phyloP scores from a whole-genome alignment of 257 asterid genomes.

The Scutellaria barbata region DNA sequence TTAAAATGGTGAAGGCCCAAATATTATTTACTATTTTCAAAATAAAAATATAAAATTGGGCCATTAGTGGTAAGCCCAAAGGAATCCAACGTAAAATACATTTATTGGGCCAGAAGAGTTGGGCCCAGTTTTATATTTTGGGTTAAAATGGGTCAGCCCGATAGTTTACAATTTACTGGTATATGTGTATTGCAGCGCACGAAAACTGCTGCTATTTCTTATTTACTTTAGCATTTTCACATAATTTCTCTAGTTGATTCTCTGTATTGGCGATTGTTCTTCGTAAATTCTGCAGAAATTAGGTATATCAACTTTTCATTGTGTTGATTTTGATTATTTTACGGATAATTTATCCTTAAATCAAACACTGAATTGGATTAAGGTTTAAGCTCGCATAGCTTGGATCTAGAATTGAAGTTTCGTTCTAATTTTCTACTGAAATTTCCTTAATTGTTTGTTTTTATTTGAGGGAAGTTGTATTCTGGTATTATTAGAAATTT shows the following conservation, averaged over 20 bases:
- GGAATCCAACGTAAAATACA: not conserved
- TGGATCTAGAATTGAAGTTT: conserved; percentile 4
- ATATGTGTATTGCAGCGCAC: conserved; percentile 37
- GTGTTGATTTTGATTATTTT: not conserved
- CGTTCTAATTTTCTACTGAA: not conserved
- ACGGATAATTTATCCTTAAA: not conserved
- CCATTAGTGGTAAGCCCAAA: not conserved
- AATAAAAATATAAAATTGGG: not conserved
- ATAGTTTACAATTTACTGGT: not conserved
- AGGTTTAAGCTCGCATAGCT: conserved; percentile 17
- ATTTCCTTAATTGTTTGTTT: not conserved
- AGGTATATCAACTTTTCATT: conserved; percentile 9
- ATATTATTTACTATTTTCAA: too few species aligned
- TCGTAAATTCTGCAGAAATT: conserved; percentile 19
- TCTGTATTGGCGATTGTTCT: conserved; percentile 25
- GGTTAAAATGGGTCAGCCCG: conserved; percentile 1
- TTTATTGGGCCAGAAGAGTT: not conserved
- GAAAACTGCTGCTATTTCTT: conserved; percentile 32
- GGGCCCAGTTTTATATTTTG: not conserved
- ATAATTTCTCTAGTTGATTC: not conserved
- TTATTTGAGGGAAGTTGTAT: not conserved
- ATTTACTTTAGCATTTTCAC: not conserved
- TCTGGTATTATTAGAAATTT: not conserved
- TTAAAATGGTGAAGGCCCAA: not conserved
- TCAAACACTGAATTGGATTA: not conserved